These are phyloP conservation scores for Biscogniauxia mediterranea DNA, from an alignment of 2,329 filamentous ascomycete species.

Conservation along the genomic window DNA sequence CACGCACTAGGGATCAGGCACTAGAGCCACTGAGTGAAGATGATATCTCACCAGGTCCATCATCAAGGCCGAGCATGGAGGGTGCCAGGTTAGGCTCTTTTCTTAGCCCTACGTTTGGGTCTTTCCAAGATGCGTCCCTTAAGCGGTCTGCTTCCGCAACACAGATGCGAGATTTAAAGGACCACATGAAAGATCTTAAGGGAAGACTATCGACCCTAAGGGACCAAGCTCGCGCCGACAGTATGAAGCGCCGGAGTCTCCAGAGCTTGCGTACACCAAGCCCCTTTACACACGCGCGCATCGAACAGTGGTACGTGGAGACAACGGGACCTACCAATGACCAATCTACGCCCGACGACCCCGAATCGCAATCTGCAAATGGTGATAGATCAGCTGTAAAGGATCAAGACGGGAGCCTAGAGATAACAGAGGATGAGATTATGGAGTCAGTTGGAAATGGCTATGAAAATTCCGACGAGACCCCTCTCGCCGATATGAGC, in stretches of 20 bases:
- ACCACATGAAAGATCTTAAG: conserved; percentile 83
- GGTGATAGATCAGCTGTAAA: conserved; percentile 20
- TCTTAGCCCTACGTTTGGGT: conserved; percentile 46
- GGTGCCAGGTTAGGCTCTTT: conserved; percentile 37
- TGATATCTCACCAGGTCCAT: conserved; percentile 34
- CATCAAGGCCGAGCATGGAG: conserved; percentile 24
- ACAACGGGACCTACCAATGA: conserved; percentile 16
- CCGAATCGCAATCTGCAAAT: conserved; percentile 11
- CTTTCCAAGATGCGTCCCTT: conserved; percentile 46
- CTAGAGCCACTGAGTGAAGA: conserved; percentile 57
- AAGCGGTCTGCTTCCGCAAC: conserved; percentile 70
- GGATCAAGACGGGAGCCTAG: conserved; percentile 9
- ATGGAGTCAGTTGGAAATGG: conserved; percentile 29
- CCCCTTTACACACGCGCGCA: conserved; percentile 70
- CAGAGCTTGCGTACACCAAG: conserved; percentile 74
- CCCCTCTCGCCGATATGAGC: conserved; percentile 22
- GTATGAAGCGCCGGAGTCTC: conserved; percentile 71
- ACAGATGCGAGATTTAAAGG: conserved; percentile 70
- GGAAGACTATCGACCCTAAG: conserved; percentile 80
- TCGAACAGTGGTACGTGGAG: conserved; percentile 52
- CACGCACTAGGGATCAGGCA: conserved; percentile 40
- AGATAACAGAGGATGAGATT: conserved; percentile 17
- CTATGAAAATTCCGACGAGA: conserved; percentile 29
- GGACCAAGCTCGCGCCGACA: conserved; percentile 76
- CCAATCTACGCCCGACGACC: conserved; percentile 12